Base-by-base conservation (phyloP, 495 filamentous ascomycete species). In the Poronia punctata region DNA sequence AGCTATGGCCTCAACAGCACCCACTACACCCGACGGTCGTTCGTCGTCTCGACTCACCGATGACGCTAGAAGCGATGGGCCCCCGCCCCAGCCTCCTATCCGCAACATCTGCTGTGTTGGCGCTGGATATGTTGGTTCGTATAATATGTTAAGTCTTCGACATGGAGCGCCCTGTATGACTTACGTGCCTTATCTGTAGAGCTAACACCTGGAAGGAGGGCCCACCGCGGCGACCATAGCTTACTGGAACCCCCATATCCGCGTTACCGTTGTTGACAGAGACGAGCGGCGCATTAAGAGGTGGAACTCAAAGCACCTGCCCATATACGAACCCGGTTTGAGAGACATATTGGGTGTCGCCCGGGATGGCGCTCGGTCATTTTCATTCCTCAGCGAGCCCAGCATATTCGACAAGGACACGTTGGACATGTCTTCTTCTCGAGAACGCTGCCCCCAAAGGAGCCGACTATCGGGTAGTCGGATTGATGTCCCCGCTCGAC, bases 161-260 rank as follows among this genome's bases (percentile, higher is more conserved):
- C n/a, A n/a, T n/a, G n/a, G n/a, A n/a, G n/a, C n/a, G n/a, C n/a
- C n/a, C n/a, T n/a, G n/a, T n/a, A n/a, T n/a, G n/a, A n/a, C n/a
- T n/a, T n/a, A n/a, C n/a, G n/a, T n/a, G n/a, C n/a, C n/a, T n/a
- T n/a, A n/a, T n/a, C n/a, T n/a, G n/a, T n/a, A n/a, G 29, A 12
- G 7, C 30, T 15, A 3, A 34, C 18, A 11, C 23, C 5, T 12
- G 12, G 35, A 51, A 80, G 84, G 84, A 38, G 85, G 83, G 2
- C 84, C 85, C 21, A 86, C 84, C 3, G 80, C 80, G 24, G 81
- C 84, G 16, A 70, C 89, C 22, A 80, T 87, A 26, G 85, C 85
- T 11, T 72, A 74, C 46, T 74, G 85, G 35, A 85, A 85, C 48
- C 82, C 82, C 0, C 59, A 77, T 20, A 65, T 88, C 30, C 57